Percentiles rank a stretch among this genome's conserved stretches.
Conservation (phyloP, 331 rosid species). For the Pyrus hybrid region DNA sequence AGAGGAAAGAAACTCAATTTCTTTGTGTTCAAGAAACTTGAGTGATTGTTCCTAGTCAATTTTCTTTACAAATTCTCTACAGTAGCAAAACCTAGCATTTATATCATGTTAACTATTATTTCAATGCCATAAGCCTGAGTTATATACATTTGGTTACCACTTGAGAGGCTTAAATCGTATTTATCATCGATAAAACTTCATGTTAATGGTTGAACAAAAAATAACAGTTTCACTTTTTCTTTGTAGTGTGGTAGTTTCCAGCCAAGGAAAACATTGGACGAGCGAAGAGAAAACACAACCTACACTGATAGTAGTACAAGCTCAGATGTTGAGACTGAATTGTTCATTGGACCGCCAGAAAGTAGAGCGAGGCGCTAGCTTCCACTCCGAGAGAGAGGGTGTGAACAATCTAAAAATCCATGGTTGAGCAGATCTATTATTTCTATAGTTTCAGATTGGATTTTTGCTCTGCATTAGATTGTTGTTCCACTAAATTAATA, state of each 20-base stretch:
- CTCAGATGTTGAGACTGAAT: slow-evolving; percentile 61
- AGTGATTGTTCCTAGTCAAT: not conserved
- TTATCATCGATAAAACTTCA: not conserved
- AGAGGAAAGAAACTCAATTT: not conserved
- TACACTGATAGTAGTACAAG: slow-evolving; percentile 31
- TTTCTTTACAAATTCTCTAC: not conserved
- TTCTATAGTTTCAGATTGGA: not conserved
- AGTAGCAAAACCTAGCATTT: not conserved
- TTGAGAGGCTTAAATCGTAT: not conserved
- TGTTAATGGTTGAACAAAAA: not conserved
- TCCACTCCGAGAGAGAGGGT: not conserved
- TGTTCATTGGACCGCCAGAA: slow-evolving; percentile 62
- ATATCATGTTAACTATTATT: not conserved
- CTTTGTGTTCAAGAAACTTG: not conserved
- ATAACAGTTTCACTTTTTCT: not conserved
- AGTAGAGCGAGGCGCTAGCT: slow-evolving; percentile 29
- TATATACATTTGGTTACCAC: not conserved
- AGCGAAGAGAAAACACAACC: slow-evolving; percentile 16
- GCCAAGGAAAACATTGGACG: not conserved
- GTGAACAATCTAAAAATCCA: not conserved
- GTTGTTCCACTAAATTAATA: not conserved
- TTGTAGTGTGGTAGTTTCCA: slow-evolving; percentile 18
- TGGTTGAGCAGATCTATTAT: not conserved
- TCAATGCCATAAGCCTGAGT: not conserved
- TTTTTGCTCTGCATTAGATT: not conserved